Percentiles rank a stretch among this genome's conserved stretches.
Conservation (phyloP, 2,329 filamentous ascomycete genomes). For the Cladophialophora immunda region DNA sequence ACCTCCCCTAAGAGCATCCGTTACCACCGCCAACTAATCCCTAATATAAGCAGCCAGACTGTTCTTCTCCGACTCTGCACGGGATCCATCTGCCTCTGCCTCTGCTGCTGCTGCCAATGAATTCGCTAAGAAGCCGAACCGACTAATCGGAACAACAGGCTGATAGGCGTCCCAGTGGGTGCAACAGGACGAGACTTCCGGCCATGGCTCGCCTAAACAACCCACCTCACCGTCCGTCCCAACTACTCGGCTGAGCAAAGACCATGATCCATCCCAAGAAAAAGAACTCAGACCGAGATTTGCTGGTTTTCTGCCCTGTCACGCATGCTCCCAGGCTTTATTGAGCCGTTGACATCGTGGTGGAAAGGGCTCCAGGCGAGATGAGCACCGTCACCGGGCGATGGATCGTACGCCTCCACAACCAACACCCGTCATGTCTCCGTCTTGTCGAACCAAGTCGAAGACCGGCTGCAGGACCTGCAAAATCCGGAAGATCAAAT, state of each 20-base stretch:
- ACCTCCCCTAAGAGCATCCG: too few species aligned
- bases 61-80: too few species aligned
- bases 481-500: slow-evolving; percentile 46
- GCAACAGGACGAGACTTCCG: too few species aligned
- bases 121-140: not conserved
- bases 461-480: slow-evolving; percentile 13
- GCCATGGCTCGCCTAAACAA: slow-evolving; percentile 1
- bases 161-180: not conserved
- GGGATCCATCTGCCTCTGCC: too few species aligned
- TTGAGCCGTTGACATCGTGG: not conserved
- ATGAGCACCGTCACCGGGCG: not conserved
- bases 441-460: slow-evolving; percentile 6
- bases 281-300: too few species aligned
- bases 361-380: not conserved
- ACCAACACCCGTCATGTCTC: not conserved
- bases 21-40: too few species aligned
- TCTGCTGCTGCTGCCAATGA: not conserved
- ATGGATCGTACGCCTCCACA: not conserved
- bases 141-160: not conserved
- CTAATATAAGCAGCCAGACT: too few species aligned
- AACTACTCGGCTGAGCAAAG: too few species aligned
- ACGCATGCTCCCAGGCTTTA: too few species aligned
- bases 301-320: too few species aligned
- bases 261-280: too few species aligned
- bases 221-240: too few species aligned